phyloP scores from a whole-genome alignment of 768 basidiomycete genomes.

The Leccinum pellstonianum region DNA sequence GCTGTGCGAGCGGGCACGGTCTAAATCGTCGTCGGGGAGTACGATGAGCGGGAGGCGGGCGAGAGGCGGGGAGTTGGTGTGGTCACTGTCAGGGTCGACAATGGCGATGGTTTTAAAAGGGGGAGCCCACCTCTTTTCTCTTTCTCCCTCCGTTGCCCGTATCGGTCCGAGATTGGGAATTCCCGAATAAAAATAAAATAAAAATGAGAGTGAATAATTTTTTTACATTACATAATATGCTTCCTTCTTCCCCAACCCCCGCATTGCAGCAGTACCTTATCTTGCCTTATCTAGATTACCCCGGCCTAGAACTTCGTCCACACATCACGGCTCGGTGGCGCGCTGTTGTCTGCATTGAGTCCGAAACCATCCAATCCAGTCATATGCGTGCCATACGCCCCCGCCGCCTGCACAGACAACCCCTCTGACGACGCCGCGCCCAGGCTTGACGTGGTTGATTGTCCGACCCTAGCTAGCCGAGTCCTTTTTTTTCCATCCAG shows the following conservation, averaged over 20 bases:
- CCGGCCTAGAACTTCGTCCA: conserved; percentile 20
- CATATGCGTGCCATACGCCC: conserved; percentile 2
- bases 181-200: conserved; percentile 5
- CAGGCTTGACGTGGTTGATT: conserved; percentile 1
- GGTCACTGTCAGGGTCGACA: conserved; percentile 6
- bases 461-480: conserved; percentile 5
- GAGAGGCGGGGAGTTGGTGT: not conserved
- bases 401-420: not conserved
- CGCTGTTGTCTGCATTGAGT: not conserved
- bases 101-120: conserved; percentile 15
- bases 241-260: conserved; percentile 16
- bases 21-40: not conserved
- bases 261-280: conserved; percentile 23
- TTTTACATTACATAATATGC: conserved; percentile 12
- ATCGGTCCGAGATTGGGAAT: conserved; percentile 27
- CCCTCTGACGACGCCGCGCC: conserved; percentile 3
- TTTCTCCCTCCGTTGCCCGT: conserved; percentile 21
- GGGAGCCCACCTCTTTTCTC: conserved; percentile 5
- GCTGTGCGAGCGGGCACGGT: conserved; percentile 2
- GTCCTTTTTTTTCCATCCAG: not conserved
- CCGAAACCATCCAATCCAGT: conserved; percentile 10
- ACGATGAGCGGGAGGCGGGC: not conserved
- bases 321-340: conserved; percentile 2
- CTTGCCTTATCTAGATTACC: conserved; percentile 28
- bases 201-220: not conserved